Evolutionary conservation across 441 rosid genomes (phyloP).

Genomic region (Adansonia rubrostipa): DNA sequence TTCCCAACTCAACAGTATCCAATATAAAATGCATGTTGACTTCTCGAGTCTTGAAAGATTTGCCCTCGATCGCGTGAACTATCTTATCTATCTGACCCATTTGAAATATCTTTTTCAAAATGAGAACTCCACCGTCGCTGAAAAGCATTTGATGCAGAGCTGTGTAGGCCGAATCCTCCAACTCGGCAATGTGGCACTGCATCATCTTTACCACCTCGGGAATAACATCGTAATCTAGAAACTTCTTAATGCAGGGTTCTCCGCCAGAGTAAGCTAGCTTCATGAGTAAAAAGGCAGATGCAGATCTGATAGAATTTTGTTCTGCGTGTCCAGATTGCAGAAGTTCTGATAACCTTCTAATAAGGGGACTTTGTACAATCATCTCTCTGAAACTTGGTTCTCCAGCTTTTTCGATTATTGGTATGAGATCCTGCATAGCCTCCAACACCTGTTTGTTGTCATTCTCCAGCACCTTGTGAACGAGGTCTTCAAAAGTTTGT

Average conservation of each 20-base stretch:
- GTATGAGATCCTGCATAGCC: slow-evolving; percentile 39
- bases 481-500: slow-evolving; percentile 23
- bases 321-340: slow-evolving; percentile 24
- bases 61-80: slow-evolving; percentile 25
- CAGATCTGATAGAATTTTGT: slow-evolving; percentile 30
- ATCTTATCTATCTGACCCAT: slow-evolving; percentile 28
- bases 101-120: slow-evolving; percentile 25
- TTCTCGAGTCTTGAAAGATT: too few relatives aligned
- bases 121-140: slow-evolving; percentile 31
- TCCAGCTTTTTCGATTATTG: slow-evolving; percentile 37
- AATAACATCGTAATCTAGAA: slow-evolving; percentile 29
- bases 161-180: slow-evolving; percentile 32
- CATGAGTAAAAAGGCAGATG: slow-evolving; percentile 35
- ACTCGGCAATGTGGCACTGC: slow-evolving; percentile 31
- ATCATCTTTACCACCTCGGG: slow-evolving; percentile 34
- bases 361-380: slow-evolving; percentile 32
- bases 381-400: slow-evolving; percentile 29
- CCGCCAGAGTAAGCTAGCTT: slow-evolving; percentile 36
- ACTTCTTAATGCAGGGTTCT: slow-evolving; percentile 33
- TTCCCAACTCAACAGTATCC: too few relatives aligned
- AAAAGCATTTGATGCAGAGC: slow-evolving; percentile 37
- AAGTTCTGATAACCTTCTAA: slow-evolving; percentile 32
- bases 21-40: too few relatives aligned
- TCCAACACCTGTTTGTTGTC: slow-evolving; percentile 23
- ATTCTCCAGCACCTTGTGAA: background rate